Conservation (phyloP, 2,329 filamentous ascomycete species). For the Exophiala mesophila region DNA sequence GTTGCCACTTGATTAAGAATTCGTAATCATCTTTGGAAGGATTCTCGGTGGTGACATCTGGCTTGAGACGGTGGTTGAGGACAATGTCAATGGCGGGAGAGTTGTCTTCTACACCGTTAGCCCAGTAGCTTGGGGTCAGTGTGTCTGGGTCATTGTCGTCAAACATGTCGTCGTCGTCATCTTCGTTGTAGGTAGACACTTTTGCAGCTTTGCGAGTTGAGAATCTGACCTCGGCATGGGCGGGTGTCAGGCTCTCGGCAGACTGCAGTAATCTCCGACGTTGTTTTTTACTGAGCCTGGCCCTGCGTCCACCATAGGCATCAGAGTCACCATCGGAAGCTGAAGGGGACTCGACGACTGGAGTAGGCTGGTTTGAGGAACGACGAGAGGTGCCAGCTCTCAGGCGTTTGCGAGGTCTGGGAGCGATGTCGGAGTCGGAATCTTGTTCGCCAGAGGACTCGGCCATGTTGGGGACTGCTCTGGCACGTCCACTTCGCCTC, state of each 20-base stretch:
- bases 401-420: slow-evolving; percentile 46
- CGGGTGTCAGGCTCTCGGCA: slow-evolving; percentile 58
- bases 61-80: slow-evolving; percentile 75
- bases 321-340: slow-evolving; percentile 64
- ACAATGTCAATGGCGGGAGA: slow-evolving; percentile 86
- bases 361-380: slow-evolving; percentile 47
- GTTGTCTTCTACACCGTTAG: slow-evolving; percentile 66
- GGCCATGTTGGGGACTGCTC: slow-evolving; percentile 58
- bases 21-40: slow-evolving; percentile 72
- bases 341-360: slow-evolving; percentile 44
- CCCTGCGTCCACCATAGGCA: slow-evolving; percentile 72
- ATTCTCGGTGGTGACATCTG: slow-evolving; percentile 47
- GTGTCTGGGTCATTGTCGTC: slow-evolving; percentile 54
- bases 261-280: slow-evolving; percentile 64
- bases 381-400: slow-evolving; percentile 48
- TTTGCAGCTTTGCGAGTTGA: slow-evolving; percentile 74
- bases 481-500: slow-evolving; percentile 73
- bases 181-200: slow-evolving; percentile 64
- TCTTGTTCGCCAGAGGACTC: slow-evolving; percentile 61
- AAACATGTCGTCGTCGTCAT: slow-evolving; percentile 55
- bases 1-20: slow-evolving; percentile 93
- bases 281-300: slow-evolving; percentile 69
- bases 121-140: slow-evolving; percentile 65
- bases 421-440: slow-evolving; percentile 66
- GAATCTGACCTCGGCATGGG: slow-evolving; percentile 80